Conservation (phyloP, 1,284 basidiomycete genomes). For the Afroboletus lepidellus region DNA sequence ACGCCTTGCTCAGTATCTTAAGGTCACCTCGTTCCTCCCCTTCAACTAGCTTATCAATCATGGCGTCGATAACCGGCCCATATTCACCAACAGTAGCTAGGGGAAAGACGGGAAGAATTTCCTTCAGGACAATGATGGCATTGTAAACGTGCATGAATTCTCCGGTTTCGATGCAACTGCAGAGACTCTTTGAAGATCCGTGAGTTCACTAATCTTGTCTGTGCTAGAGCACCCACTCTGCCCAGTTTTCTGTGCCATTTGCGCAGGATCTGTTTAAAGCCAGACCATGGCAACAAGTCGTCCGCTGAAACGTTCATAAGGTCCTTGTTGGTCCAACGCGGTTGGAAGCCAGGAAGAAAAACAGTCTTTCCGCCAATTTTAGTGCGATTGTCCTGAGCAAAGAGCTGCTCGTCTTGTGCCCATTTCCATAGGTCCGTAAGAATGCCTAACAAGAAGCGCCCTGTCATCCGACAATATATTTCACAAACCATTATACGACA, state of each 20-base stretch:
- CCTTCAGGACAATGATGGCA: slow-evolving; percentile 84
- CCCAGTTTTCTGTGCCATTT: slow-evolving; percentile 83
- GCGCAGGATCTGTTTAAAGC: slow-evolving; percentile 68
- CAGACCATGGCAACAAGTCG: slow-evolving; percentile 66
- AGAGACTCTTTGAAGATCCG: slow-evolving; percentile 47
- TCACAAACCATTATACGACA: neutral
- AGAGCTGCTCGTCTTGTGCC: slow-evolving; percentile 68
- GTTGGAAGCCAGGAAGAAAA: slow-evolving; percentile 65
- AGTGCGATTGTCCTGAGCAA: slow-evolving; percentile 63
- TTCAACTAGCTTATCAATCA: slow-evolving; percentile 68
- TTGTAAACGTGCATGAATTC: slow-evolving; percentile 97
- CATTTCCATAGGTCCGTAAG: slow-evolving; percentile 76
- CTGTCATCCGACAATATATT: slow-evolving; percentile 37
- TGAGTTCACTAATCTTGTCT: slow-evolving; percentile 1
- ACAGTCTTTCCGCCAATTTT: slow-evolving; percentile 64
- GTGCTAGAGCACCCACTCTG: slow-evolving; percentile 41
- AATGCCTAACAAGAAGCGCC: slow-evolving; percentile 81
- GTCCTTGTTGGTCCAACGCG: slow-evolving; percentile 47
- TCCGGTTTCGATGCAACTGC: slow-evolving; percentile 65
- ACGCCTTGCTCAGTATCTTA: slow-evolving; percentile 80
- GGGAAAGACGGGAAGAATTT: slow-evolving; percentile 87
- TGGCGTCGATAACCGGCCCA: slow-evolving; percentile 59
- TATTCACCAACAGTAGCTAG: slow-evolving; percentile 55
- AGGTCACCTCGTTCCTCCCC: slow-evolving; percentile 79
- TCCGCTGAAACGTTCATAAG: slow-evolving; percentile 42